Evolutionary conservation across 495 filamentous ascomycete species (phyloP).

Genomic region (Neurospora sp.): DNA sequence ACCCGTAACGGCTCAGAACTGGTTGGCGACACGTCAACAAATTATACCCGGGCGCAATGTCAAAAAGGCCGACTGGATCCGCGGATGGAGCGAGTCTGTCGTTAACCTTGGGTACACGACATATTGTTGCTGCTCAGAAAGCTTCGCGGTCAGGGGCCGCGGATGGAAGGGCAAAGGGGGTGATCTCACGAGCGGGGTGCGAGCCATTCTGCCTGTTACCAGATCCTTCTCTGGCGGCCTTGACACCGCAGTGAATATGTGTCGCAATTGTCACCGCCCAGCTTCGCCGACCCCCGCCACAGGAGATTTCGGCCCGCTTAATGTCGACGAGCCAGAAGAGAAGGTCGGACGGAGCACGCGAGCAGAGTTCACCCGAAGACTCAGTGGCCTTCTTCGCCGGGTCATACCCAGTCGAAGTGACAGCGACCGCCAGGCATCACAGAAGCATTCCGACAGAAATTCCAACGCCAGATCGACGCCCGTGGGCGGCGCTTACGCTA

Average conservation of each 20-base stretch:
- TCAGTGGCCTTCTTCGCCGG: constrained; percentile 11
- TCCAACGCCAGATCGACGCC: not conserved
- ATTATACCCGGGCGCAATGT: constrained; percentile 17
- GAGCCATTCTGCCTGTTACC: constrained; percentile 5
- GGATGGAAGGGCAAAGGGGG: constrained; percentile 8
- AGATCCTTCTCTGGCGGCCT: not conserved
- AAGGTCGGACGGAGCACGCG: not conserved
- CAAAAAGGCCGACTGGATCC: constrained; percentile 26
- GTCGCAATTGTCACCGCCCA: constrained; percentile 14
- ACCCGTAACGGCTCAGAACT: constrained; percentile 6
- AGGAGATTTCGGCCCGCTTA: not conserved
- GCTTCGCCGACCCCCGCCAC: constrained; percentile 3
- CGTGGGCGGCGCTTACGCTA: constrained; percentile 2
- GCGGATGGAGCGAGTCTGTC: constrained; percentile 22
- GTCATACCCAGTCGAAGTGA: constrained; percentile 7
- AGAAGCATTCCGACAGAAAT: constrained; percentile 2
- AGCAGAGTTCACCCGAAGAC: constrained; percentile 3
- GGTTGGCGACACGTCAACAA: constrained; percentile 16
- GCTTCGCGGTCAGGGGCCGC: not conserved
- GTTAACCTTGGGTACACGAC: constrained; percentile 11
- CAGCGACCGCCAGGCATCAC: not conserved
- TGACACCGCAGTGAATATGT: constrained; percentile 5
- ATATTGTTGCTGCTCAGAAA: constrained; percentile 21
- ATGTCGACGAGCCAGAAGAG: not conserved
- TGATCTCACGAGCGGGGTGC: constrained; percentile 9